Percentiles rank a stretch among this genome's conserved stretches.
Conservation (phyloP, 441 rosid genomes). For the Viola pubescens region DNA sequence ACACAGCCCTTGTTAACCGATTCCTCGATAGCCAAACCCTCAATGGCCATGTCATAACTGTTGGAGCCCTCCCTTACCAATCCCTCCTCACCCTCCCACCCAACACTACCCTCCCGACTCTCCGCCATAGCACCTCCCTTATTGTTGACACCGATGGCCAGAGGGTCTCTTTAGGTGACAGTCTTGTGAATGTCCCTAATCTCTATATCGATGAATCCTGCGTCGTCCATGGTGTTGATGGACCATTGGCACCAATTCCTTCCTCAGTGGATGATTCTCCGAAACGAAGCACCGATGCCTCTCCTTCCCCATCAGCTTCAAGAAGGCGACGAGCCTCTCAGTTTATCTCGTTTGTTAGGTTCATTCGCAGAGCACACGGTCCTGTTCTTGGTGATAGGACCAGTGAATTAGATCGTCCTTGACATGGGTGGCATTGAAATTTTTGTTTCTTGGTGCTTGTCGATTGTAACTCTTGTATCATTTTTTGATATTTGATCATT, state of each 20-base stretch:
- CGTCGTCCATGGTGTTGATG: conserved; percentile 19
- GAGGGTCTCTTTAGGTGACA: conserved; percentile 15
- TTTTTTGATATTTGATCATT: not conserved
- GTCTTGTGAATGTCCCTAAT: conserved; percentile 18
- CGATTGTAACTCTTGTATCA: not conserved
- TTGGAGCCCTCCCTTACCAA: conserved; percentile 14
- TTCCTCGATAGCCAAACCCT: conserved; percentile 3
- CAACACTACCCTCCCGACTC: conserved; percentile 21
- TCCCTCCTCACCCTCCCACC: conserved; percentile 14
- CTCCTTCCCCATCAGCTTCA: not conserved
- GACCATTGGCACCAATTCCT: conserved; percentile 12
- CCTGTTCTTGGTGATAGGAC: not conserved
- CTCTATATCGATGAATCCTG: conserved; percentile 19
- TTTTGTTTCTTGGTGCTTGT: not conserved
- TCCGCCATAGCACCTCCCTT: conserved; percentile 11
- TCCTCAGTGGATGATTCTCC: not conserved
- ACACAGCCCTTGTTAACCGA: conserved; percentile 15
- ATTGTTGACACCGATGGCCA: conserved; percentile 13
- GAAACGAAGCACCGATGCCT: conserved; percentile 7
- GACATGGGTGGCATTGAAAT: not conserved
- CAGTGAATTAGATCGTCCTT: not conserved
- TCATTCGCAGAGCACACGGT: conserved; percentile 5
- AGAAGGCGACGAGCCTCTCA: not conserved
- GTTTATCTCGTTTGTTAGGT: not conserved
- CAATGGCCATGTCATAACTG: conserved; percentile 9